phyloP scores from a whole-genome alignment of 371 early-diverging fungal genomes.

The Syncephalastrum contaminatum region DNA sequence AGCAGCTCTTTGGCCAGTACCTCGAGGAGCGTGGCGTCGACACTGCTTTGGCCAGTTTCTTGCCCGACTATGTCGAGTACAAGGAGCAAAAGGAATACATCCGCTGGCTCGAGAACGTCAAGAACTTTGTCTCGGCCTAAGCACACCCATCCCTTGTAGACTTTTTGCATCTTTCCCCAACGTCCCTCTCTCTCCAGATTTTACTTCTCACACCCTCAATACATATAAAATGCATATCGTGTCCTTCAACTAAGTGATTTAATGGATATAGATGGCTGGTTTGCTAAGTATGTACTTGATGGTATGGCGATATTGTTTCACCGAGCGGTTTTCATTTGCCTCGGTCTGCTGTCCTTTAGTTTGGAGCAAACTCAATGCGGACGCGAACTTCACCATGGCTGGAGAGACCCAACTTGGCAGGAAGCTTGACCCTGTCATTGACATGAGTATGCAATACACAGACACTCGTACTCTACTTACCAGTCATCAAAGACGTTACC shows the following conservation, averaged over 20 bases:
- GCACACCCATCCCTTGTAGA: neutral
- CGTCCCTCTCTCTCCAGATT: too few species aligned
- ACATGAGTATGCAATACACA: neutral
- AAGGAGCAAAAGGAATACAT: constrained; percentile 96
- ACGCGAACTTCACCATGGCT: constrained; percentile 46
- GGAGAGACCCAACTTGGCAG: constrained; percentile 38
- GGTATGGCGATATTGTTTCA: too few species aligned
- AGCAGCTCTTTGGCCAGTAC: constrained; percentile 79
- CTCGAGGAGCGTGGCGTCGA: constrained; percentile 89
- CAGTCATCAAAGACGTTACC: constrained; percentile 33
- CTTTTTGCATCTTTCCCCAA: too few species aligned
- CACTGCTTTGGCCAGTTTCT: constrained; percentile 77
- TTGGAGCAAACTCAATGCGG: constrained; percentile 26
- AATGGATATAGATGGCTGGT: too few species aligned
- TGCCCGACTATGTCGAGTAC: constrained; percentile 86
- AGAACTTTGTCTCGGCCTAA: constrained; percentile 74
- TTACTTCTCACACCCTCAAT: too few species aligned
- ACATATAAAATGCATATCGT: too few species aligned
- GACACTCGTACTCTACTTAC: constrained; percentile 1
- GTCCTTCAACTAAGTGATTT: too few species aligned
- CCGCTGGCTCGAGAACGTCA: constrained; percentile 81
- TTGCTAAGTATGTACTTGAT: too few species aligned
- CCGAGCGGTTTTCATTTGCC: too few species aligned
- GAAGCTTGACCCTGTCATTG: constrained; percentile 27
- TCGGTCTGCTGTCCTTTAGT: constrained; percentile 2